Evolutionary conservation across 2,329 filamentous ascomycete genomes (phyloP).

Genomic region (Seiridium unicorne): DNA sequence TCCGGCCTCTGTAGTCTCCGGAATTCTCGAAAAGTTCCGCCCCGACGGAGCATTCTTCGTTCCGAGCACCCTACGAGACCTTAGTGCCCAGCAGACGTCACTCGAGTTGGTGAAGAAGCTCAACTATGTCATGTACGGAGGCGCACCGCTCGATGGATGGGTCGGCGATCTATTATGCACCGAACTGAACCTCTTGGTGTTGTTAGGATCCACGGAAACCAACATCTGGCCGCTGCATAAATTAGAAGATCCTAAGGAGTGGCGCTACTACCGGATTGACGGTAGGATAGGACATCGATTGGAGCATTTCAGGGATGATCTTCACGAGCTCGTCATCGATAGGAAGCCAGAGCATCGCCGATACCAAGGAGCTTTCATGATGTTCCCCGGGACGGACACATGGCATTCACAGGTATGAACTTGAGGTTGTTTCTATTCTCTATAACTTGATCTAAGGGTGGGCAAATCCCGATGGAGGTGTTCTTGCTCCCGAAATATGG

Average conservation of each 20-base stretch:
- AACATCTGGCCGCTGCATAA: background rate
- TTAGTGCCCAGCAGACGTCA: background rate
- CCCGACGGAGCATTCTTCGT: constrained; percentile 1
- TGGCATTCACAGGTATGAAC: background rate
- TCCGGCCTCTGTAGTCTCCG: background rate
- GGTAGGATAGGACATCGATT: background rate
- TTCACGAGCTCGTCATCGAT: constrained; percentile 5
- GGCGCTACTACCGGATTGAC: constrained; percentile 6
- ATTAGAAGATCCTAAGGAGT: background rate
- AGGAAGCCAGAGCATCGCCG: background rate
- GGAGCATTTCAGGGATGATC: background rate
- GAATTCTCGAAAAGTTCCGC: background rate
- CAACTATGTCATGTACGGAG: background rate
- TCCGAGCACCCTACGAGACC: background rate
- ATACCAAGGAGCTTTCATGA: background rate
- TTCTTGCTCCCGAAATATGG: too few species aligned
- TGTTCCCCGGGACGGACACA: background rate
- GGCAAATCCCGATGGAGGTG: too few species aligned
- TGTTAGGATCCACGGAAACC: constrained; percentile 6
- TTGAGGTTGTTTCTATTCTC: too few species aligned
- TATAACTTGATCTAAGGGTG: too few species aligned
- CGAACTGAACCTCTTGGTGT: background rate
- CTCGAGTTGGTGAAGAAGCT: background rate
- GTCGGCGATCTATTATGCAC: constrained; percentile 4
- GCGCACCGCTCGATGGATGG: background rate